phyloP scores from a whole-genome alignment of 768 basidiomycete species.

The Lenzites betulinus region DNA sequence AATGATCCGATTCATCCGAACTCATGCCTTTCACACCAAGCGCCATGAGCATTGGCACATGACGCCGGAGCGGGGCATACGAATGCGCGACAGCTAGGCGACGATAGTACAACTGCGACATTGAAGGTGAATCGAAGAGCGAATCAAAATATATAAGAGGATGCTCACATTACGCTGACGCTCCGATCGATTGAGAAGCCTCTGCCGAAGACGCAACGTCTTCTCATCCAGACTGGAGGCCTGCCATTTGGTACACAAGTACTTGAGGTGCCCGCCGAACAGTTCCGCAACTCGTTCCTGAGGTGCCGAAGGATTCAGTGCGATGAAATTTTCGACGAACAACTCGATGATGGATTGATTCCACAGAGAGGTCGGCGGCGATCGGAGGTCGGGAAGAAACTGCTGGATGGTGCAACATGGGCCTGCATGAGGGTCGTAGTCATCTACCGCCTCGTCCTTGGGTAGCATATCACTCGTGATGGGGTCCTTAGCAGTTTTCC shows the following conservation, averaged over 20 bases:
- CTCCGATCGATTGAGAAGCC: not conserved
- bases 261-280: not conserved
- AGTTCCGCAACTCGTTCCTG: not conserved
- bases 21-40: not conserved
- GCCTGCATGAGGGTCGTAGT: not conserved
- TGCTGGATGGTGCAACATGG: not conserved
- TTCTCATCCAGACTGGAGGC: not conserved
- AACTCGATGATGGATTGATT: not conserved
- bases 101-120: not conserved
- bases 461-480: not conserved
- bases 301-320: not conserved
- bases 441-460: not conserved
- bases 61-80: not conserved
- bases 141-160: no score
- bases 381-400: not conserved
- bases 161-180: not conserved
- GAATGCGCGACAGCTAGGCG: not conserved
- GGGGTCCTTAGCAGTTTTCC: not conserved
- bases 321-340: not conserved
- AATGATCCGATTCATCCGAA: not conserved
- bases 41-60: not conserved
- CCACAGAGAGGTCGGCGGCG: not conserved
- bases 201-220: not conserved
- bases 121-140: no score
- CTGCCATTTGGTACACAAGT: not conserved